phyloP scores from a whole-genome alignment of 495 filamentous ascomycete genomes.

The Clavariopsis aquatica region DNA sequence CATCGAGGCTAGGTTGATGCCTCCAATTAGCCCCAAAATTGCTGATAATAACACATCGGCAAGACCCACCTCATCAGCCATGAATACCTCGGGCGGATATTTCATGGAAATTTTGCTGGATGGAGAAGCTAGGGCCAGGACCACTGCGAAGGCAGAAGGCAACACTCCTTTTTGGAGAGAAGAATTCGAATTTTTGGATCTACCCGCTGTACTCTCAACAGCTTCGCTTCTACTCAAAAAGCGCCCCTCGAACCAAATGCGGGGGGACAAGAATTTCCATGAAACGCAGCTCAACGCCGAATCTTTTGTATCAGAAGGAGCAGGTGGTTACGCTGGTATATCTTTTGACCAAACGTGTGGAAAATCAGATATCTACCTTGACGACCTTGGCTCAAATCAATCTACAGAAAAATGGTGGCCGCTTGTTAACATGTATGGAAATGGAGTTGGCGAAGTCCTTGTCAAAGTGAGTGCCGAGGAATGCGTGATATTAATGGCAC shows the following conservation, averaged over 20 bases:
- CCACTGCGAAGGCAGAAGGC: slow-evolving; percentile 77
- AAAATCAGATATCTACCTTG: slow-evolving; percentile 78
- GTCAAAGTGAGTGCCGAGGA: slow-evolving; percentile 84
- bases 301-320: slow-evolving; percentile 38
- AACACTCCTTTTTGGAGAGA: slow-evolving; percentile 93
- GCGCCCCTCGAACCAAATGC: slow-evolving; percentile 49
- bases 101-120: slow-evolving; percentile 92
- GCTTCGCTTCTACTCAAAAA: slow-evolving; percentile 81
- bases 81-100: slow-evolving; percentile 49
- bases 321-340: slow-evolving; percentile 47
- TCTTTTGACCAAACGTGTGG: slow-evolving; percentile 65
- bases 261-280: slow-evolving; percentile 16
- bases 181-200: slow-evolving; percentile 81
- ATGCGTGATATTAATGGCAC: slow-evolving; percentile 79
- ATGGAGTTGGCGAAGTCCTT: slow-evolving; percentile 81
- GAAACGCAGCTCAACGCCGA: slow-evolving; percentile 33
- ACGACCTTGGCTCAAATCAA: slow-evolving; percentile 74
- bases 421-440: slow-evolving; percentile 69
- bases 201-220: slow-evolving; percentile 76
- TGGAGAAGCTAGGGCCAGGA: slow-evolving; percentile 82
- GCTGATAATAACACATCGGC: slow-evolving; percentile 22
- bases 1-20: slow-evolving; percentile 60
- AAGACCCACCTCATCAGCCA: slow-evolving; percentile 18
- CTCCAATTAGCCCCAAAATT: slow-evolving; percentile 39
- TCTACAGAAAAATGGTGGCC: slow-evolving; percentile 91